Evolutionary conservation across 768 basidiomycete genomes (phyloP).

Genomic region (Tricholoma flavovirens): DNA sequence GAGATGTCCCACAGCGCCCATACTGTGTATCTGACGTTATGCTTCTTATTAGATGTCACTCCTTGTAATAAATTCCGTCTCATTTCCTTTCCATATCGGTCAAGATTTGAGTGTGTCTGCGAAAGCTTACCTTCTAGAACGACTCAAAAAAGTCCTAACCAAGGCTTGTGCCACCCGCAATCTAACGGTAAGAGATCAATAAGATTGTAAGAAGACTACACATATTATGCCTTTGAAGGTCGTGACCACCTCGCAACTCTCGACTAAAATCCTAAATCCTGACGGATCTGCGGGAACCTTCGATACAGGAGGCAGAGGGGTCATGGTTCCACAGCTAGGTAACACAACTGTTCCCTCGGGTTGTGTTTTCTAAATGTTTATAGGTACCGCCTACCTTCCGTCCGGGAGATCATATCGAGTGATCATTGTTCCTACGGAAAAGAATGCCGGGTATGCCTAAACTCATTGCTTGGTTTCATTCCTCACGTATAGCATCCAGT

Average conservation of each 20-base stretch:
- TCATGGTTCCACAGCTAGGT: slow-evolving; percentile 69
- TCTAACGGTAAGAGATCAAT: slow-evolving; percentile 37
- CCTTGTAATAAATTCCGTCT: slow-evolving; percentile 62
- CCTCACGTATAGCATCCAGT: slow-evolving; percentile 9
- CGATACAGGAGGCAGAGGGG: slow-evolving; percentile 54
- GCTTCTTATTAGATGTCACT: slow-evolving; percentile 40
- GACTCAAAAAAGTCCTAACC: slow-evolving; percentile 47
- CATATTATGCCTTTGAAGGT: slow-evolving; percentile 16
- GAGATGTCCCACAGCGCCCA: not conserved
- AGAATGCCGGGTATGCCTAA: slow-evolving; percentile 29
- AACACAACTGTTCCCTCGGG: slow-evolving; percentile 10
- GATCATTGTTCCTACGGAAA: slow-evolving; percentile 29
- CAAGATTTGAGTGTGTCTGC: slow-evolving; percentile 32
- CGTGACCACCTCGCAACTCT: slow-evolving; percentile 61
- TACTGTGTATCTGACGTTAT: not conserved
- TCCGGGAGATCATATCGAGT: slow-evolving; percentile 31
- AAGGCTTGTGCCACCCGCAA: slow-evolving; percentile 40
- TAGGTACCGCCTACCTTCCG: slow-evolving; percentile 36
- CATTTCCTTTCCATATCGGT: slow-evolving; percentile 57
- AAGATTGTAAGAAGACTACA: not conserved
- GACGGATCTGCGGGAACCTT: slow-evolving; percentile 65
- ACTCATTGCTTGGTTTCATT: not conserved
- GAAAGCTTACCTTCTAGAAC: slow-evolving; percentile 41
- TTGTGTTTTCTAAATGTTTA: not conserved
- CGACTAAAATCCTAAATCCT: slow-evolving; percentile 58